Evolutionary conservation across 139 green algal species (phyloP).

Genomic region (Zygnema cylindricum): DNA sequence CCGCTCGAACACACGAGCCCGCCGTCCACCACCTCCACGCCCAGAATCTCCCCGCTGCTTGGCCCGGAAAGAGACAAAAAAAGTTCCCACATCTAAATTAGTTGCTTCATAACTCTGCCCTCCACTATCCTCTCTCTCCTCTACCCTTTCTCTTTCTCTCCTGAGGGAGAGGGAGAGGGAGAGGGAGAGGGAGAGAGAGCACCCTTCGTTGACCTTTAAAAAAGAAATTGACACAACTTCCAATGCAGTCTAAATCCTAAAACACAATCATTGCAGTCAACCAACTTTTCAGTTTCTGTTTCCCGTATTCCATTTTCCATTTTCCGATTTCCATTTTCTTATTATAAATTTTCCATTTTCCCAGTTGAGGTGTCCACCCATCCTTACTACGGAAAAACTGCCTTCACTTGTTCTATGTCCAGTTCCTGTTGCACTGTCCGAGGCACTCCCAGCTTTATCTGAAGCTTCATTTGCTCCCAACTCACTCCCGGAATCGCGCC

Average conservation of each 20-base stretch:
- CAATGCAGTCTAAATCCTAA: too few species aligned
- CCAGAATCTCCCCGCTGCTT: conserved; percentile 51
- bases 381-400: conserved; percentile 53
- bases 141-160: not conserved
- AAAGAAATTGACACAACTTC: too few species aligned
- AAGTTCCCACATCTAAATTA: too few species aligned
- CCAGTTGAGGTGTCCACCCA: not conserved
- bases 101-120: not conserved
- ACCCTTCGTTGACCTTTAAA: too few species aligned
- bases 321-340: not conserved
- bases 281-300: too few species aligned
- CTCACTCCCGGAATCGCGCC: conserved; percentile 46
- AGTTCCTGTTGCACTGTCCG: conserved; percentile 14
- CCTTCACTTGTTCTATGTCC: conserved; percentile 42
- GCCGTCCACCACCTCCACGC: conserved; percentile 49
- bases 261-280: too few species aligned
- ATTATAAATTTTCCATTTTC: not conserved
- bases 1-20: conserved; percentile 54
- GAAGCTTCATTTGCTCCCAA: conserved; percentile 54
- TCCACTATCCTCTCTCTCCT: not conserved
- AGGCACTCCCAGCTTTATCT: conserved; percentile 42
- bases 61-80: too few species aligned
- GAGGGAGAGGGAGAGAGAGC: too few species aligned
- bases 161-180: too few species aligned
- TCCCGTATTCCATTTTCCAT: not conserved